These are phyloP conservation scores for Eucalyptus cladocalyx DNA, from an alignment of 345 rosid species.

Conservation along the genomic window DNA sequence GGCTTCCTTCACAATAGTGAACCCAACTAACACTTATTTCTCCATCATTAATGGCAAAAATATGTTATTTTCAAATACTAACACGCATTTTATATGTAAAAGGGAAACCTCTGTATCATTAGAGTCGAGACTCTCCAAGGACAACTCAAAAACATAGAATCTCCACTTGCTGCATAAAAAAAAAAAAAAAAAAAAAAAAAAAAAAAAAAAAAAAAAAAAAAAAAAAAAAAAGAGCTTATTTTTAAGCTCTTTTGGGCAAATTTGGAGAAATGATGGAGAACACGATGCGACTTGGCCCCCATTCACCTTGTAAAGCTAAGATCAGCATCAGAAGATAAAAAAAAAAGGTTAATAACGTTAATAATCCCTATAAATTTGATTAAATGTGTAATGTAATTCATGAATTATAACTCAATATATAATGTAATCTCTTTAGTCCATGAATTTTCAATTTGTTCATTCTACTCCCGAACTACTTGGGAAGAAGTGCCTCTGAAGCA, in stretches of 20 bases:
- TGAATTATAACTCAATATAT: not conserved
- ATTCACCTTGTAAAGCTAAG: not conserved
- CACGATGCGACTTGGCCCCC: not conserved
- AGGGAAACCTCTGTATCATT: not conserved
- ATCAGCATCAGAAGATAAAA: too few species aligned
- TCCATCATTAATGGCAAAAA: not conserved
- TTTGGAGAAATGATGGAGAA: not conserved
- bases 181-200: too few species aligned
- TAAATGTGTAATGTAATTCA: fast-evolving
- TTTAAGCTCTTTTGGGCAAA: not conserved
- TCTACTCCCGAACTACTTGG: fast-evolving
- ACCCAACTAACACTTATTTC: too few species aligned
- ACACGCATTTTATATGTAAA: not conserved
- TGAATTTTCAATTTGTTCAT: not conserved
- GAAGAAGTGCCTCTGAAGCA: fast-evolving
- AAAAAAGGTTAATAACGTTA: too few species aligned
- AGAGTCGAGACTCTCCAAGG: not conserved
- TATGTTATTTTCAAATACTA: not conserved
- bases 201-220: too few species aligned
- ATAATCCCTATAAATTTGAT: too few species aligned
- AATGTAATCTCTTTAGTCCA: fast-evolving
- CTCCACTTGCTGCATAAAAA: not conserved
- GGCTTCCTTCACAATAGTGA: too few species aligned
- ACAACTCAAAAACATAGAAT: not conserved
- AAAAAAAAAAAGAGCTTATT: too few species aligned